Evolutionary conservation across 352 stramenopile genomes (phyloP).

Genomic region (Phytophthora sojae): DNA sequence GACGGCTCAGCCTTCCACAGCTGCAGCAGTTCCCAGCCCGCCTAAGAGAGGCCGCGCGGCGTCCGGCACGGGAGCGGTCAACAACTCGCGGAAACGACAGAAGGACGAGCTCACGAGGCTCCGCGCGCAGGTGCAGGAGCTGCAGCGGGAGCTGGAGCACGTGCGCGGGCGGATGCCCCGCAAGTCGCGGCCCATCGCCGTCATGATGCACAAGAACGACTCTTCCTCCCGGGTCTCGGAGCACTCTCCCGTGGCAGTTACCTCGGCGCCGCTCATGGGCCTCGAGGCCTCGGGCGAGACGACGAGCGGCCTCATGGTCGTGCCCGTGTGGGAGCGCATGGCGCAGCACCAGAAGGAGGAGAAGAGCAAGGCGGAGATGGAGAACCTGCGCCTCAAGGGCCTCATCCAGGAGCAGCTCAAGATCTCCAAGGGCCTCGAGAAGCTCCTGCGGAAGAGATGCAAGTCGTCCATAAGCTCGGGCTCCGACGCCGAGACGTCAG

Average conservation of each 20-base stretch:
- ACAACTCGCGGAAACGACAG: slow-evolving; percentile 64
- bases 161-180: slow-evolving; percentile 37
- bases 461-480: slow-evolving; percentile 47
- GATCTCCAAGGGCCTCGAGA: slow-evolving; percentile 65
- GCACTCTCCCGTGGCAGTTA: slow-evolving; percentile 26
- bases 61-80: slow-evolving; percentile 25
- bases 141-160: slow-evolving; percentile 58
- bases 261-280: slow-evolving; percentile 24
- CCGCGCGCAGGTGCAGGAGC: slow-evolving; percentile 63
- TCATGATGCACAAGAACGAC: slow-evolving; percentile 11
- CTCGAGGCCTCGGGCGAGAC: slow-evolving; percentile 16
- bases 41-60: slow-evolving; percentile 24
- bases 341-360: slow-evolving; percentile 71
- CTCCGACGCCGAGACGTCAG: slow-evolving; percentile 27
- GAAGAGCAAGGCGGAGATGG: slow-evolving; percentile 74
- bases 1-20: not conserved
- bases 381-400: slow-evolving; percentile 68
- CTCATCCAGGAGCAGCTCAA: slow-evolving; percentile 65
- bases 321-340: slow-evolving; percentile 70
- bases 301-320: slow-evolving; percentile 17
- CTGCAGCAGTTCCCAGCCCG: slow-evolving; percentile 11
- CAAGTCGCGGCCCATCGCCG: slow-evolving; percentile 7
- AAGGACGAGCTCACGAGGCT: slow-evolving; percentile 63
- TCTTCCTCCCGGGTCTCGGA: slow-evolving; percentile 3
- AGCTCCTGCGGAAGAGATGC: slow-evolving; percentile 61